These are phyloP conservation scores for Knoxdaviesia proteae DNA, from an alignment of 2,329 filamentous ascomycete genomes.

Conservation along the genomic window DNA sequence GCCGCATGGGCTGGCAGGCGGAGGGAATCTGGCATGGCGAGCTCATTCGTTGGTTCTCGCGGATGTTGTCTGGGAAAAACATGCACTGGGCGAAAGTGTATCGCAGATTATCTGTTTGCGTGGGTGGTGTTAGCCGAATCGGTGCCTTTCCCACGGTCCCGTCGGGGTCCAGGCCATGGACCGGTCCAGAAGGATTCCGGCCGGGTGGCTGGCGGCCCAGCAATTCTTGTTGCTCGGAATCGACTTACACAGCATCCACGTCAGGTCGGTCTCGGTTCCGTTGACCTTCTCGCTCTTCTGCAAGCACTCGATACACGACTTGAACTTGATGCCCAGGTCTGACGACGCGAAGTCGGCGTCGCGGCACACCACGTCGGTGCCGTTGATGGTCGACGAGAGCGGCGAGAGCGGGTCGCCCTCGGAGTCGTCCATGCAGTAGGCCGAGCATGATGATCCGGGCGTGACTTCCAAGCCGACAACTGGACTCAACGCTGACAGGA, in stretches of 20 bases:
- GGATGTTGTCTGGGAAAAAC: slow-evolving; percentile 15
- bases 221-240: not conserved
- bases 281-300: slow-evolving; percentile 21
- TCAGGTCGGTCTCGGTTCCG: slow-evolving; percentile 18
- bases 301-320: slow-evolving; percentile 24
- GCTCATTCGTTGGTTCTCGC: slow-evolving; percentile 11
- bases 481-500: not conserved
- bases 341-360: slow-evolving; percentile 18
- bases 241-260: slow-evolving; percentile 26
- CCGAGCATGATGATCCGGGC: slow-evolving; percentile 27
- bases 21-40: slow-evolving; percentile 22
- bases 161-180: too few species aligned
- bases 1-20: slow-evolving; percentile 19
- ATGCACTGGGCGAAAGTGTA: slow-evolving; percentile 26
- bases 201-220: not conserved
- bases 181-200: not conserved
- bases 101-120: slow-evolving; percentile 23
- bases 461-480: slow-evolving; percentile 21
- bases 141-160: too few species aligned
- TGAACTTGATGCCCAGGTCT: slow-evolving; percentile 21
- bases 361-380: slow-evolving; percentile 24
- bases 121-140: slow-evolving; percentile 6
- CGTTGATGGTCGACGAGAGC: slow-evolving; percentile 17
- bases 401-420: slow-evolving; percentile 14
- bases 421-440: slow-evolving; percentile 21